phyloP scores from a whole-genome alignment of 2,329 filamentous ascomycete genomes.

The Fusarium nematophilum region DNA sequence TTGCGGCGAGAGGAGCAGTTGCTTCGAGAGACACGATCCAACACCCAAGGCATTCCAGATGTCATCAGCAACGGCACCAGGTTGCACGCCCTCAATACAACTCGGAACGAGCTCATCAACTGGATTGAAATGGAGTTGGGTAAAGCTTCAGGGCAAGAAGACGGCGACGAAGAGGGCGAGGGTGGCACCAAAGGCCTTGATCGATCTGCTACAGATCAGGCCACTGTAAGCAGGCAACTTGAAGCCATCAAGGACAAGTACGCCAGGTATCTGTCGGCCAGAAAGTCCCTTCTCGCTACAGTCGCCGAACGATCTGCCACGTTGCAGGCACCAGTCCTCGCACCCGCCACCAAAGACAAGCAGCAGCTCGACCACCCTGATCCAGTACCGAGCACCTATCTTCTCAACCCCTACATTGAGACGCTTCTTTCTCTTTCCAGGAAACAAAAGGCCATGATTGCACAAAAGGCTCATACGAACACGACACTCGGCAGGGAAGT shows the following conservation, averaged over 20 bases:
- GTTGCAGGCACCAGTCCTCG: conserved; percentile 39
- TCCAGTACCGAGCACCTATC: conserved; percentile 48
- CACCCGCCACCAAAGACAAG: conserved; percentile 13
- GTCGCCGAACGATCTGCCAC: conserved; percentile 49
- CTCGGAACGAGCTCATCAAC: conserved; percentile 69
- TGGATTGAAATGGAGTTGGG: conserved; percentile 74
- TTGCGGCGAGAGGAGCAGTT: conserved; percentile 67
- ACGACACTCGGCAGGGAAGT: conserved; percentile 61
- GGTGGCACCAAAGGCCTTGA: conserved; percentile 40
- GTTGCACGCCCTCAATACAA: conserved; percentile 64
- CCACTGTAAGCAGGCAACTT: conserved; percentile 54
- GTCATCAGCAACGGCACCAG: conserved; percentile 54
- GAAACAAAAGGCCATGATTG: conserved; percentile 67
- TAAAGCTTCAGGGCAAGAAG: conserved; percentile 58
- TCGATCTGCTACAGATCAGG: conserved; percentile 36
- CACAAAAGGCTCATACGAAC: conserved; percentile 69
- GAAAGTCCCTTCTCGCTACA: conserved; percentile 60
- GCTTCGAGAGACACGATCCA: conserved; percentile 59
- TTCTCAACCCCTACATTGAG: conserved; percentile 68
- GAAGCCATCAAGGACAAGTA: conserved; percentile 65
- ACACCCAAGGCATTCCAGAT: conserved; percentile 50
- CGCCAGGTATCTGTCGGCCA: conserved; percentile 60
- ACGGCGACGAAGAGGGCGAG: conserved; percentile 41
- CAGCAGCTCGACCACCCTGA: conserved; percentile 25
- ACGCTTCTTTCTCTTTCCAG: conserved; percentile 63